Percentiles rank a stretch among this genome's conserved stretches.
Evolutionary conservation across 1,139 yeast species (phyloP).

Genomic region (Torulaspora pretoriensis): DNA sequence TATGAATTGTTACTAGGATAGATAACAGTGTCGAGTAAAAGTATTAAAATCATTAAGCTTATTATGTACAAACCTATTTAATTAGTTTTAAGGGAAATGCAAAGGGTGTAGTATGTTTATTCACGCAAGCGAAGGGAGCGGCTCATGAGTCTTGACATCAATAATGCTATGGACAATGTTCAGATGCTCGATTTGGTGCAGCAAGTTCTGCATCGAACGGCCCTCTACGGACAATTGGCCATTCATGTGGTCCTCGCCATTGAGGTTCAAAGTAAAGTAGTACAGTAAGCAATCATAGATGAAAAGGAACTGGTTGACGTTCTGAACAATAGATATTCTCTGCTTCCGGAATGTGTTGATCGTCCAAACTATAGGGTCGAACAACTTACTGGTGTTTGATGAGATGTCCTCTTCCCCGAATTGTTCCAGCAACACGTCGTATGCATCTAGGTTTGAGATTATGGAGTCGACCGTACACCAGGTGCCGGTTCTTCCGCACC

Average conservation of each 20-base stretch:
- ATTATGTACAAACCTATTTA: constrained; percentile 2
- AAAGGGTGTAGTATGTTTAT: not conserved
- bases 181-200: constrained; percentile 7
- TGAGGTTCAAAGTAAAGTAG: constrained; percentile 29
- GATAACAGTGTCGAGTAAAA: constrained; percentile 32
- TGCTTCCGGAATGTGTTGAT: constrained; percentile 60
- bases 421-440: constrained; percentile 20
- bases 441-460: constrained; percentile 32
- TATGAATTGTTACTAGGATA: constrained; percentile 75
- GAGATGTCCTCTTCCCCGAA: constrained; percentile 7
- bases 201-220: constrained; percentile 8
- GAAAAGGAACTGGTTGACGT: constrained; percentile 66
- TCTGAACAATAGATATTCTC: constrained; percentile 82
- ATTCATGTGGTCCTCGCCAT: constrained; percentile 9
- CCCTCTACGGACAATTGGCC: constrained; percentile 2
- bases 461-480: constrained; percentile 66
- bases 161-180: constrained; percentile 8
- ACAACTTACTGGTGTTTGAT: constrained; percentile 13
- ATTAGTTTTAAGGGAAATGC: constrained; percentile 4
- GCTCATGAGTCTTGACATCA: constrained; percentile 9
- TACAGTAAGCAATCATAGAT: constrained; percentile 55
- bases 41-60: not conserved
- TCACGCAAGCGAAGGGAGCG: constrained; percentile 1
- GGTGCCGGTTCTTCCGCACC: constrained; percentile 89
- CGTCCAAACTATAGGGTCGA: constrained; percentile 49